Conservation (phyloP, 768 basidiomycete genomes). For the Mycena maculata region DNA sequence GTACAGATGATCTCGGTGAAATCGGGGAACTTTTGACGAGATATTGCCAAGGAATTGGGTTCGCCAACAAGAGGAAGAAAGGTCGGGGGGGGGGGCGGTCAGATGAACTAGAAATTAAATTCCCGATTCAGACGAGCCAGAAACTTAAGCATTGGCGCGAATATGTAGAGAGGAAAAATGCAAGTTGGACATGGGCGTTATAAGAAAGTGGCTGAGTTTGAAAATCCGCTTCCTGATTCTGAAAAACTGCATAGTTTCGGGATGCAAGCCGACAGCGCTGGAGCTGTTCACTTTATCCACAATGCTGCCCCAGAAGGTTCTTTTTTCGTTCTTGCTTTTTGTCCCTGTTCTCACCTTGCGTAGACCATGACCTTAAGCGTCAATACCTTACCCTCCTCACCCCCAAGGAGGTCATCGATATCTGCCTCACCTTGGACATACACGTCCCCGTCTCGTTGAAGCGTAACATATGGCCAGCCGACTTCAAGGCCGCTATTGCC, state of each 20-base stretch:
- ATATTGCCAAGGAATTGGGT: too few species aligned
- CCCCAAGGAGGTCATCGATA: conserved; percentile 80
- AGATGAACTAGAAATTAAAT: too few species aligned
- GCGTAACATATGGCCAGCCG: conserved; percentile 77
- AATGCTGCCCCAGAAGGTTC: conserved; percentile 33
- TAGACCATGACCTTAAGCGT: conserved; percentile 74
- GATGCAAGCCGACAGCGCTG: conserved; percentile 20
- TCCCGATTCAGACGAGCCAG: too few species aligned
- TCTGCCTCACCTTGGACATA: conserved; percentile 78
- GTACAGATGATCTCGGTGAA: too few species aligned
- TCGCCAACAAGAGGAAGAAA: too few species aligned
- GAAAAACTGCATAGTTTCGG: conserved; percentile 5
- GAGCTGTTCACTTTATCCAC: conserved; percentile 22
- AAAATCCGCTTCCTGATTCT: too few species aligned
- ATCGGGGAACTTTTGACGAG: too few species aligned
- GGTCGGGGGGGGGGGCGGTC: too few species aligned
- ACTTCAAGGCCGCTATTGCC: conserved; percentile 73
- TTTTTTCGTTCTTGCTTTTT: not conserved
- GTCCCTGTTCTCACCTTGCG: conserved; percentile 13
- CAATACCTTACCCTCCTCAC: conserved; percentile 77
- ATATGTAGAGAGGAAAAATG: too few species aligned
- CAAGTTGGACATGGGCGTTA: too few species aligned
- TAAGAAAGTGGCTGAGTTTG: too few species aligned
- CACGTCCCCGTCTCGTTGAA: conserved; percentile 75
- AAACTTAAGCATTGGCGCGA: too few species aligned